phyloP scores from a whole-genome alignment of 176 grass and related monocot species.

The Phoenix roebelenii region DNA sequence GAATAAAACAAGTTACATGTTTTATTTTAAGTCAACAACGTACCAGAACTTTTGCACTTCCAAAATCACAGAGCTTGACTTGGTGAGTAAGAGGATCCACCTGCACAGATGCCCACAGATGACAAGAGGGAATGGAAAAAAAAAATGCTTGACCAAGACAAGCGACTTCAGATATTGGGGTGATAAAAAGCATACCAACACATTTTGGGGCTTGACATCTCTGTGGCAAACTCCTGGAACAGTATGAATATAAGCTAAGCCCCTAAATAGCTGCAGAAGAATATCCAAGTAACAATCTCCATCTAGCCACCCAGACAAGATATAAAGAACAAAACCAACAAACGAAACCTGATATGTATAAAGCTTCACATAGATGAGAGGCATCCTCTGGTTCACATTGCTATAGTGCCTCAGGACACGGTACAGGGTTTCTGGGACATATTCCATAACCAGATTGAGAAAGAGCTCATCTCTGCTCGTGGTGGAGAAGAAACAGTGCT shows the following conservation, averaged over 20 bases:
- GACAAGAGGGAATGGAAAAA: neutral
- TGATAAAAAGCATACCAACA: slow-evolving; percentile 39
- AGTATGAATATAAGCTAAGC: slow-evolving; percentile 54
- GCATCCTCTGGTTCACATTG: slow-evolving; percentile 44
- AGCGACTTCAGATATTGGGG: neutral
- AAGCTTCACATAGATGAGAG: slow-evolving; percentile 62
- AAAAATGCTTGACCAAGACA: neutral
- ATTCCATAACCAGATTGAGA: slow-evolving; percentile 39
- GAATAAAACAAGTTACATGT: neutral
- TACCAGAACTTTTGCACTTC: slow-evolving; percentile 74
- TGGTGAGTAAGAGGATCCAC: slow-evolving; percentile 58
- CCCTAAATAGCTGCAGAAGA: slow-evolving; percentile 46
- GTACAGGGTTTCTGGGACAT: slow-evolving; percentile 49
- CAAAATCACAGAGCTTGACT: slow-evolving; percentile 63
- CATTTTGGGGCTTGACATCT: slow-evolving; percentile 73
- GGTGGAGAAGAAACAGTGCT: slow-evolving; percentile 66
- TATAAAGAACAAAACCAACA: neutral
- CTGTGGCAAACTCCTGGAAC: slow-evolving; percentile 54
- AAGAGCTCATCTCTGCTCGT: slow-evolving; percentile 49
- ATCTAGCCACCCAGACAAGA: neutral
- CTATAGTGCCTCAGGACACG: slow-evolving; percentile 52
- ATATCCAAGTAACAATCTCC: neutral
- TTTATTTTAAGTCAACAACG: neutral
- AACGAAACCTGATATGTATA: slow-evolving; percentile 53
- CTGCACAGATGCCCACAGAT: slow-evolving; percentile 10